These are phyloP conservation scores for Penicillium sp. DNA, from an alignment of 2,329 filamentous ascomycete species.

Conservation along the genomic window DNA sequence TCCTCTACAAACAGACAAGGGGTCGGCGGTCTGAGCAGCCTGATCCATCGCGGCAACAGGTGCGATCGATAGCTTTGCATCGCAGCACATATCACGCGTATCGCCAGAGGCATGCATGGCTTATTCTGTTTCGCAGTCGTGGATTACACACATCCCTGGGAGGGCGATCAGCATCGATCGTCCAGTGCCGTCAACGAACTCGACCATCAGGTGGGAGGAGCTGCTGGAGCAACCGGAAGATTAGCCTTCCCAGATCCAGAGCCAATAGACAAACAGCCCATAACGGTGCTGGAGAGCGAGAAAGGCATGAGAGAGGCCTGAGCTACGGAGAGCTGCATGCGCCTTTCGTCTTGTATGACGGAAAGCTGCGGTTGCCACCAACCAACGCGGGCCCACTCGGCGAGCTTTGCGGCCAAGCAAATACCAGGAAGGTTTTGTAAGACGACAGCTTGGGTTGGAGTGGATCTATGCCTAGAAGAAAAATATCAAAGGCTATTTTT, in stretches of 20 bases:
- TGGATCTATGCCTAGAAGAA: conserved; percentile 13
- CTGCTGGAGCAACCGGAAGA: conserved; percentile 31
- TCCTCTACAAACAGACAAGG: conserved; percentile 35
- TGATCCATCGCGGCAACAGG: conserved; percentile 15
- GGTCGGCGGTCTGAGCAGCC: conserved; percentile 25
- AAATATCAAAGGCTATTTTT: conserved; percentile 6
- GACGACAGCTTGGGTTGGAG: conserved; percentile 17
- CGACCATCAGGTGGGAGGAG: conserved; percentile 22
- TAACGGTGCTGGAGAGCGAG: conserved; percentile 26
- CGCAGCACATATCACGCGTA: conserved; percentile 12
- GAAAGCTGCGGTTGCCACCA: conserved; percentile 31
- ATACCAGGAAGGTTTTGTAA: conserved; percentile 17
- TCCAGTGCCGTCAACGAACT: conserved; percentile 23
- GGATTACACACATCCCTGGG: conserved; percentile 7
- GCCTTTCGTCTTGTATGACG: conserved; percentile 34
- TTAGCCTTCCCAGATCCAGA: conserved; percentile 21
- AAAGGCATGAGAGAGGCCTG: conserved; percentile 36
- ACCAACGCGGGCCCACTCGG: conserved; percentile 28
- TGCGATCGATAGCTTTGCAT: conserved; percentile 21
- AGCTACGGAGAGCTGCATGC: conserved; percentile 39
- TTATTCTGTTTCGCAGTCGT: conserved; percentile 11
- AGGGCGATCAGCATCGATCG: conserved; percentile 16
- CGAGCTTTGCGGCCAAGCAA: conserved; percentile 21
- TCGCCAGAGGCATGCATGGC: conserved; percentile 3
- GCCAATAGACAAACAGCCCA: conserved; percentile 30